phyloP scores from a whole-genome alignment of 352 stramenopile genomes.

The Phytopythium boreale region DNA sequence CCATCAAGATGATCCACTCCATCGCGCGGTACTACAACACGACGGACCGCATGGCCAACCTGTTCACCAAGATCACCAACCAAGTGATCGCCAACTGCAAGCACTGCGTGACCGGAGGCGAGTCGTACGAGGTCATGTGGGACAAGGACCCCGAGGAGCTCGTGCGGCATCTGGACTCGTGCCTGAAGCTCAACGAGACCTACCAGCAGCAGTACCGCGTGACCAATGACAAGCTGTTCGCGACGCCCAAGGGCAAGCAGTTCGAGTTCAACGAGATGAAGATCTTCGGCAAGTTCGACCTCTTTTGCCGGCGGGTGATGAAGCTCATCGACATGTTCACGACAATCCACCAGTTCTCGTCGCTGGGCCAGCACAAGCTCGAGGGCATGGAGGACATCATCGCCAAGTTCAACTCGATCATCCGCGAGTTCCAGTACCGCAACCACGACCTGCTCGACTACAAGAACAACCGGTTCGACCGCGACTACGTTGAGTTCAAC shows the following conservation, averaged over 20 bases:
- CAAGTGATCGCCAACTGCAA: constrained; percentile 99
- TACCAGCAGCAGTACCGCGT: constrained; percentile 98
- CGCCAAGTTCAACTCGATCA: constrained; percentile 95
- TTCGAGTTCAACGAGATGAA: constrained; percentile 99
- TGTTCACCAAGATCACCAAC: constrained; percentile 98
- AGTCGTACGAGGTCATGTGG: constrained; percentile 91
- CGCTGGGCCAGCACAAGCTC: constrained; percentile 90
- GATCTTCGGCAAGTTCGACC: constrained; percentile 98
- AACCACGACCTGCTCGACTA: constrained; percentile 97
- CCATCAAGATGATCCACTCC: constrained; percentile 99
- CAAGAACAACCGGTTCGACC: constrained; percentile 98
- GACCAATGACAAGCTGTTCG: constrained; percentile 96
- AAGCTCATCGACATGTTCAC: constrained; percentile 99
- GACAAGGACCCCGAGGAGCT: constrained; percentile 94
- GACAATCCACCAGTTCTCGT: constrained; percentile 97
- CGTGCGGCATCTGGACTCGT: constrained; percentile 93
- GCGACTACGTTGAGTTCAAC: constrained; percentile 96
- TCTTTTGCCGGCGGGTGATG: constrained; percentile 96
- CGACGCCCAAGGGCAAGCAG: constrained; percentile 95
- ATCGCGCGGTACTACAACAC: constrained; percentile 99
- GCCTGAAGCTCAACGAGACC: constrained; percentile 97
- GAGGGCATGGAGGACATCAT: constrained; percentile 91
- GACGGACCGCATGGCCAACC: constrained; percentile 95
- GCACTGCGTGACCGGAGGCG: constrained; percentile 87
- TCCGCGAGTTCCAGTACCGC: constrained; percentile 96